These are phyloP conservation scores for Puccinia triticina DNA, from an alignment of 1,284 basidiomycete genomes.

Conservation along the genomic window DNA sequence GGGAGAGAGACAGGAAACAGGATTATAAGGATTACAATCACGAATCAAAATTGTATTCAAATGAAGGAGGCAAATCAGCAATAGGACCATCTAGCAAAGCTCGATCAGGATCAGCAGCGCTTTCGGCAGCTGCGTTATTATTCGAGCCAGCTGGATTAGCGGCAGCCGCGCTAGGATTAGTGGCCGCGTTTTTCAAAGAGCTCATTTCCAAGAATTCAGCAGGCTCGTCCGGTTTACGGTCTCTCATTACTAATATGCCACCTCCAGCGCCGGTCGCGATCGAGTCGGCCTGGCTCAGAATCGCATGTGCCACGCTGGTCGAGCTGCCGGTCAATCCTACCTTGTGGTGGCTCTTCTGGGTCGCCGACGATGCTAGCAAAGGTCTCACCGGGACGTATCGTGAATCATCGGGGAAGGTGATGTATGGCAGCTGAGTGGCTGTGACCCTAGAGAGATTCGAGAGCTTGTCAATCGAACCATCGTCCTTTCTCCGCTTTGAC, in stretches of 20 bases:
- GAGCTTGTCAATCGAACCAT: constrained; percentile 75
- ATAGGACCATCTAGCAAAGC: constrained; percentile 43
- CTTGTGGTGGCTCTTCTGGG: constrained; percentile 21
- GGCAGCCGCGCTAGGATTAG: background rate
- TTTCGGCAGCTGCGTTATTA: background rate
- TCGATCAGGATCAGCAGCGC: constrained; percentile 22
- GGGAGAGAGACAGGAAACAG: background rate
- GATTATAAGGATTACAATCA: constrained; percentile 8
- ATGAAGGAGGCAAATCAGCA: constrained; percentile 45
- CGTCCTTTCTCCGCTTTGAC: constrained; percentile 67
- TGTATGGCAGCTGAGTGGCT: constrained; percentile 80
- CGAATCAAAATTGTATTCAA: constrained; percentile 51
- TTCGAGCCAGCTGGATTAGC: background rate
- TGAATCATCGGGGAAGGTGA: constrained; percentile 76
- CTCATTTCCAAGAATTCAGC: constrained; percentile 48
- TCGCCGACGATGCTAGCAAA: constrained; percentile 65
- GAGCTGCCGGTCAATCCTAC: background rate
- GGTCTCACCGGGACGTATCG: constrained; percentile 89
- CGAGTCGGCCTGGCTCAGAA: constrained; percentile 45
- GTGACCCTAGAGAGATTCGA: constrained; percentile 91
- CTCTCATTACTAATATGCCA: constrained; percentile 49
- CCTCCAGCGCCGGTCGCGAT: constrained; percentile 50
- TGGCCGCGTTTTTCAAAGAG: constrained; percentile 2
- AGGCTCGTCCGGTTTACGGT: constrained; percentile 43
- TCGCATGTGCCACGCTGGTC: constrained; percentile 34